Percentiles rank a stretch among this genome's conserved stretches.
These are phyloP conservation scores for Tuber magnatum DNA, from an alignment of 495 filamentous ascomycete genomes.

Conservation along the genomic window DNA sequence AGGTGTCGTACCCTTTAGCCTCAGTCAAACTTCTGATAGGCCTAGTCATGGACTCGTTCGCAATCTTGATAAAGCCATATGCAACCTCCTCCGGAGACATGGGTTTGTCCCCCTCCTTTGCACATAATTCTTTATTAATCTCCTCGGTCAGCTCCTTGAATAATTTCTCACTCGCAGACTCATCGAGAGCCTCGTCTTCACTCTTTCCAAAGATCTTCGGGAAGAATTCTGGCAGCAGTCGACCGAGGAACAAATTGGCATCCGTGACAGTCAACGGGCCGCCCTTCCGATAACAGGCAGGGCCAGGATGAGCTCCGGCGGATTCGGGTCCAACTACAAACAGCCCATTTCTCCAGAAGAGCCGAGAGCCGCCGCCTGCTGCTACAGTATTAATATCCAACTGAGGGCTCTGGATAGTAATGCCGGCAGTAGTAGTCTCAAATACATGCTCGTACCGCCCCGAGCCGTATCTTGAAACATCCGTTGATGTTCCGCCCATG, in stretches of 20 bases:
- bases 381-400: conserved; percentile 98
- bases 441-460: conserved; percentile 95
- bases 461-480: conserved; percentile 82
- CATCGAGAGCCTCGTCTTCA: conserved; percentile 80
- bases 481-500: conserved; percentile 88
- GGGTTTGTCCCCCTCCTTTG: conserved; percentile 54
- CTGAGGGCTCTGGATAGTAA: conserved; percentile 90
- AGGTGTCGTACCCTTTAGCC: conserved; percentile 86
- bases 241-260: conserved; percentile 82
- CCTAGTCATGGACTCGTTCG: conserved; percentile 91
- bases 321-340: conserved; percentile 97
- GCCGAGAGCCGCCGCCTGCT: conserved; percentile 80
- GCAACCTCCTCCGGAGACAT: conserved; percentile 86
- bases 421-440: conserved; percentile 91
- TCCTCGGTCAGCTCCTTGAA: conserved; percentile 71
- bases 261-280: conserved; percentile 90
- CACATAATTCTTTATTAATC: conserved; percentile 58
- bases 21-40: conserved; percentile 90
- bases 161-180: conserved; percentile 64
- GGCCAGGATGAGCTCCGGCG: conserved; percentile 85
- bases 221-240: conserved; percentile 88
- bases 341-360: conserved; percentile 84
- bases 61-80: conserved; percentile 82
- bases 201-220: conserved; percentile 93
- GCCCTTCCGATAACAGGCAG: conserved; percentile 90